Percentiles rank a stretch among this genome's conserved stretches.
Evolutionary conservation across 352 stramenopile species (phyloP).

Genomic region (Phytophthora tentaculata): DNA sequence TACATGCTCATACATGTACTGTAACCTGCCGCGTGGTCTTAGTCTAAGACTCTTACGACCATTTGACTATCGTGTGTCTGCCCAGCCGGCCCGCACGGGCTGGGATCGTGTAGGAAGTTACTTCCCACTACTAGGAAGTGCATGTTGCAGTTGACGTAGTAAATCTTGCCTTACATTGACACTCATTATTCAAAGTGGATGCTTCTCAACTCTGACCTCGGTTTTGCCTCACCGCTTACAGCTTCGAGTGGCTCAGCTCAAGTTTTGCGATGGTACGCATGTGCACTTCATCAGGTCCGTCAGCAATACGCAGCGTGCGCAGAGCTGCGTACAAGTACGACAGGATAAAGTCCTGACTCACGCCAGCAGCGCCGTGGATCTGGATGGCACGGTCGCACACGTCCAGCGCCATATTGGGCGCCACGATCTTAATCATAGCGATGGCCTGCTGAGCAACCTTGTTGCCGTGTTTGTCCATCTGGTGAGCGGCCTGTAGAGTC

Average conservation of each 20-base stretch:
- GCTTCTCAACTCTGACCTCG: neutral
- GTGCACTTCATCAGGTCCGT: slow-evolving; percentile 98
- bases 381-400: slow-evolving; percentile 94
- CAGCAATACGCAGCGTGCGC: slow-evolving; percentile 94
- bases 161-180: slow-evolving; percentile 16
- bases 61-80: too few relatives aligned
- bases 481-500: slow-evolving; percentile 90
- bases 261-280: slow-evolving; percentile 94
- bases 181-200: slow-evolving; percentile 22
- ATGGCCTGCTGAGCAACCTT: slow-evolving; percentile 93
- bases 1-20: too few relatives aligned
- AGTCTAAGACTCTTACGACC: too few relatives aligned
- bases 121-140: too few relatives aligned
- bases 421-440: slow-evolving; percentile 97
- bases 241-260: slow-evolving; percentile 79
- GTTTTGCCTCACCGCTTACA: slow-evolving; percentile 30
- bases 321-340: slow-evolving; percentile 91
- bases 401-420: slow-evolving; percentile 88
- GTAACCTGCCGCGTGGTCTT: too few relatives aligned
- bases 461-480: slow-evolving; percentile 87
- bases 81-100: too few relatives aligned
- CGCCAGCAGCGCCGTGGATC: slow-evolving; percentile 75
- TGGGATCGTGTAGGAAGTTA: too few relatives aligned
- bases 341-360: slow-evolving; percentile 95
- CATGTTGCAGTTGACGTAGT: too few relatives aligned